Base-by-base conservation (phyloP, 768 basidiomycete species). In the Boletales sp. region DNA sequence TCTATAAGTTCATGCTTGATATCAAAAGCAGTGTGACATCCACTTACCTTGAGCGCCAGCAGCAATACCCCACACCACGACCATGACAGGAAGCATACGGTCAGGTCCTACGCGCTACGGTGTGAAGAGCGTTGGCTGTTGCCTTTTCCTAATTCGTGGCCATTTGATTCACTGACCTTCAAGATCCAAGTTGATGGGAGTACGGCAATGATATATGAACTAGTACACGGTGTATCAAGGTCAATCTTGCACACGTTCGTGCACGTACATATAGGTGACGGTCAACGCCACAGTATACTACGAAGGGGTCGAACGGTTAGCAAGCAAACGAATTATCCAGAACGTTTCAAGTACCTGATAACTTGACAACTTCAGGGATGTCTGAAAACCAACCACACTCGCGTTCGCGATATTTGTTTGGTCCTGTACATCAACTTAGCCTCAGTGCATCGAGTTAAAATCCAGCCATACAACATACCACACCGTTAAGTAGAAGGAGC, bases 21-120 rank as follows among this genome's bases (percentile, higher is more conserved):
- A 27, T 27, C 2, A 27, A 27, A 27, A 9, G 18, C 32, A 10
- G 40, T 38, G 2, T n/a, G 8, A 13, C 15, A 6, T 18, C 1
- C 5, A 3, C 45, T 50, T 38, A 76, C 82, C 84, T 72, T 87
- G 86, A 31, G 79, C 68, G 6, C 81, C 72, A 6, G 78, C 75
- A 14, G 82, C 75, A 13, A 85, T 40, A 5, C 86, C 87, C 86
- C 86, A 87, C 2, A 80, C 59, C 0, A 77, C 73, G 30, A 84
- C 67, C 76, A 87, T 81, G 0, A 77, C 62, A 0, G 87, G 85
- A 58, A 85, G 73, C 40, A 79, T 67, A 49, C 80, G 73, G 8
- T 83, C 73, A 4, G 84, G 80, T 8, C 83, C 78, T 38, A 74
- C 56, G 45, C 51, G 50, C 63, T 75, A 59, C 34, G 10, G 19